Conservation (phyloP, 2,329 filamentous ascomycete genomes). For the Harringtonia aguacate region DNA sequence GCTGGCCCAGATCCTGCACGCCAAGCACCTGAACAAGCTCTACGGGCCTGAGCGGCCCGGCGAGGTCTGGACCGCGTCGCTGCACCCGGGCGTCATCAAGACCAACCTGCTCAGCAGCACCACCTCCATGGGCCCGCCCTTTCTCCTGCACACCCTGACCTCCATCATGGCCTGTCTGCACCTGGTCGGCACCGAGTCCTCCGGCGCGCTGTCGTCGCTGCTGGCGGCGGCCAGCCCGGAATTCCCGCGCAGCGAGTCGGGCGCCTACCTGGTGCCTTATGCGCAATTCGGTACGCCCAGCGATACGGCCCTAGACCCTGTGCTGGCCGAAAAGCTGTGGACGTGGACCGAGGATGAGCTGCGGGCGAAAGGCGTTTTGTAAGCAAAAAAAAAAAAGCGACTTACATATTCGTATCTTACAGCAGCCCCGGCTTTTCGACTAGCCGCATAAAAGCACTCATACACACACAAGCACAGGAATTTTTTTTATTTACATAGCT, state of each 20-base stretch:
- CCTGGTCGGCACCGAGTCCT: slow-evolving; percentile 11
- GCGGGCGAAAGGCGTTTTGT: background rate
- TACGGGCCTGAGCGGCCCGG: slow-evolving; percentile 4
- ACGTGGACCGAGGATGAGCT: slow-evolving; percentile 7
- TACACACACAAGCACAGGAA: no score
- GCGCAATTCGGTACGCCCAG: slow-evolving; percentile 13
- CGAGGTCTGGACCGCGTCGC: slow-evolving; percentile 6
- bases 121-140: slow-evolving; percentile 6
- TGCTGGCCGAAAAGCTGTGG: slow-evolving; percentile 6
- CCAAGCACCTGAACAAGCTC: slow-evolving; percentile 2
- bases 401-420: background rate
- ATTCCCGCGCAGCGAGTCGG: slow-evolving; percentile 10
- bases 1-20: slow-evolving; percentile 10
- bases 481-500: no score
- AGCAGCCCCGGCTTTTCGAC: no score
- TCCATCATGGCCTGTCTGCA: slow-evolving; percentile 12
- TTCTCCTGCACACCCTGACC: slow-evolving; percentile 9
- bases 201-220: slow-evolving; percentile 15
- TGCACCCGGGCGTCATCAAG: slow-evolving; percentile 9
- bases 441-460: no score
- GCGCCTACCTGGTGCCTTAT: slow-evolving; percentile 14
- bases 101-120: slow-evolving; percentile 12
- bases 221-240: slow-evolving; percentile 12
- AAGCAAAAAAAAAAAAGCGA: background rate
- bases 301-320: background rate